Base-by-base conservation (phyloP, 2,329 filamentous ascomycete genomes). In the Colletotrichum sp. region DNA sequence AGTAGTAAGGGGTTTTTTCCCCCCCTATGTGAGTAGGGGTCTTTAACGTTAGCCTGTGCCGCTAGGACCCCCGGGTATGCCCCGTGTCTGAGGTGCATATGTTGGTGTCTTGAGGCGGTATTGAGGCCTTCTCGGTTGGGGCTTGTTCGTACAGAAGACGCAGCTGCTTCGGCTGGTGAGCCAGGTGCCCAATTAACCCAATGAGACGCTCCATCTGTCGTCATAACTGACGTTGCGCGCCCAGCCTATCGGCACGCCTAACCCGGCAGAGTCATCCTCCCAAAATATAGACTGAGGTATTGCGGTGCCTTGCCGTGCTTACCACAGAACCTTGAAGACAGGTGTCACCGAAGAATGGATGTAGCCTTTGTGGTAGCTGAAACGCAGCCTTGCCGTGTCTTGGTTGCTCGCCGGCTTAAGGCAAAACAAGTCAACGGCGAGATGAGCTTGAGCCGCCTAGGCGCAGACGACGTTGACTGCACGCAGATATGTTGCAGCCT, bases 211-310 rank as follows among this genome's bases (percentile, higher is more conserved):
- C 12, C 26, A 21, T 28, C 43, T 65, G 43, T 65, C 70, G 59
- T 73, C 70, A 65, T 39, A 36, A 36, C 34, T 60, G 43, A 75
- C 73, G 73, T 75, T 61, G 64, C 39, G 24, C 28, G 73, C 64
- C 70, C 70, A 75, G 73, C 64, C 59, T 68, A 32, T 68, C 73
- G 70, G 70, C 73, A 75, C 57, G 48, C 55, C 48, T 63, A 65
- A 26, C 60, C 72, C 68, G 68, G 30, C 24, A 34, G 60, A 59
- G 59, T 34, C 72, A 64, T 66, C 60, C 52, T 72, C 30, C 52
- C 7, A 59, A 13, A 68, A 57, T 26, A 59, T 21, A 36, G 66
- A 39, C 34, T 48, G 26, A 67, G 64, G 18, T 24, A 55, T 55
- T 24, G 26, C 34, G 24, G 34, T 65, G 61, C 52, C 55, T 60